Evolutionary conservation across 768 basidiomycete species (phyloP).

Genomic region (Lactarius psammicola): DNA sequence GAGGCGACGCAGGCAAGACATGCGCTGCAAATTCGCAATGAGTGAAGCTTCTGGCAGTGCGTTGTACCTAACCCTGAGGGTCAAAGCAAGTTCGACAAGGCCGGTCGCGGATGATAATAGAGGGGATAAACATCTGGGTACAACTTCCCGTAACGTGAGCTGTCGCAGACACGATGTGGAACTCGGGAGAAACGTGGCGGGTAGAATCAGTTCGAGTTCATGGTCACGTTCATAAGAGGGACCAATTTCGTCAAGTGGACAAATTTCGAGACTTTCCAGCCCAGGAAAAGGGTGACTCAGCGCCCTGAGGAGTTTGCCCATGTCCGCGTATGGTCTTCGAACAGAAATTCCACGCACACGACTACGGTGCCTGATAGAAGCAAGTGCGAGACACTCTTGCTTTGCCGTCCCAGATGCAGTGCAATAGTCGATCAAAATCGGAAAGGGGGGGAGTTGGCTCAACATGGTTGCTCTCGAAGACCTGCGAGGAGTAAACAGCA

Average conservation of each 20-base stretch:
- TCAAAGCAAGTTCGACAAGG: not conserved
- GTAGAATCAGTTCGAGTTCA: not conserved
- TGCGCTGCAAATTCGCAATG: not conserved
- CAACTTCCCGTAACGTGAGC: not conserved
- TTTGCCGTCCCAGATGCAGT: not conserved
- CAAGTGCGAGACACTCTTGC: not conserved
- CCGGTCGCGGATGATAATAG: not conserved
- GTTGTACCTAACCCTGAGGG: not conserved
- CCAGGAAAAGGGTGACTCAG: not conserved
- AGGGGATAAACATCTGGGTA: not conserved
- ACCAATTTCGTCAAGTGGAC: not conserved
- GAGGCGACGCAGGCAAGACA: not conserved
- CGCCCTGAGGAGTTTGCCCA: not conserved
- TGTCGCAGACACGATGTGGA: not conserved
- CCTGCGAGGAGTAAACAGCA: not conserved
- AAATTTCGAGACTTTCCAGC: not conserved
- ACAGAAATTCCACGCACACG: not conserved
- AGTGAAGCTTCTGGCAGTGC: not conserved
- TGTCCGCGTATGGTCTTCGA: not conserved
- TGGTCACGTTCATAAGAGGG: no score
- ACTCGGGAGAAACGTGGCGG: not conserved
- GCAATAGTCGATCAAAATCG: not conserved
- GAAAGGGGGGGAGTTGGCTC: not conserved
- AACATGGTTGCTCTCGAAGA: not conserved
- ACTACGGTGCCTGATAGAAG: not conserved